phyloP scores from a whole-genome alignment of 768 basidiomycete species.

The Psilocybe tampanensis region DNA sequence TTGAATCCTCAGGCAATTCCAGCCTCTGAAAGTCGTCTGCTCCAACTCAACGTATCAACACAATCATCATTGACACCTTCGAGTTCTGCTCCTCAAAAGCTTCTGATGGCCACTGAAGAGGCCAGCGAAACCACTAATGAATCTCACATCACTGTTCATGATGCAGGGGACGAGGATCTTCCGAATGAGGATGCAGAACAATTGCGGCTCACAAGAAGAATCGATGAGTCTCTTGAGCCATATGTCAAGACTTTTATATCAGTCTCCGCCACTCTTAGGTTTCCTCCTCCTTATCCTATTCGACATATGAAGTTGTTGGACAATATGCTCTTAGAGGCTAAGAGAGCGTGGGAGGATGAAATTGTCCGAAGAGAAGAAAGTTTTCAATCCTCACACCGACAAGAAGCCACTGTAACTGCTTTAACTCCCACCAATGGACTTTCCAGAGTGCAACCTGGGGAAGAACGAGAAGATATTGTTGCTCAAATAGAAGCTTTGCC shows the following conservation, averaged over 20 bases:
- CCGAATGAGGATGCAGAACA: conserved; percentile 76
- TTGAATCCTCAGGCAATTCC: conserved; percentile 71
- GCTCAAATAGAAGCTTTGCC: conserved; percentile 68
- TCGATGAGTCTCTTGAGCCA: conserved; percentile 80
- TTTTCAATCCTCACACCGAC: conserved; percentile 40
- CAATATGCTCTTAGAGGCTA: conserved; percentile 67
- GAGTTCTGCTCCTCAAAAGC: conserved; percentile 15
- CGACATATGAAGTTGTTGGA: conserved; percentile 89
- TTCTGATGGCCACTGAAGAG: conserved; percentile 15
- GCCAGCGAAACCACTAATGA: conserved; percentile 4
- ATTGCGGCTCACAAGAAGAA: conserved; percentile 69
- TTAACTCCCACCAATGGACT: conserved; percentile 19
- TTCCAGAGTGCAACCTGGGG: conserved; percentile 4
- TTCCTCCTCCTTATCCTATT: conserved; percentile 90
- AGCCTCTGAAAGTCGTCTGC: conserved; percentile 30
- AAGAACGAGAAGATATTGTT: conserved; percentile 53
- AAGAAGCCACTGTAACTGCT: conserved; percentile 45
- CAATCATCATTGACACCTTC: conserved; percentile 16
- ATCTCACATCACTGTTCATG: background rate
- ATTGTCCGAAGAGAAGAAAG: conserved; percentile 77
- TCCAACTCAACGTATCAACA: conserved; percentile 26
- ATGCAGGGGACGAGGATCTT: conserved; percentile 41
- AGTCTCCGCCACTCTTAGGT: conserved; percentile 88
- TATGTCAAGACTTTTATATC: conserved; percentile 90
- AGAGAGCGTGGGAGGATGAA: conserved; percentile 86